Evolutionary conservation across 1,284 basidiomycete species (phyloP), one percentile per base, ranked within the genome.

Genomic region (Ganoderma multipileum): DNA sequence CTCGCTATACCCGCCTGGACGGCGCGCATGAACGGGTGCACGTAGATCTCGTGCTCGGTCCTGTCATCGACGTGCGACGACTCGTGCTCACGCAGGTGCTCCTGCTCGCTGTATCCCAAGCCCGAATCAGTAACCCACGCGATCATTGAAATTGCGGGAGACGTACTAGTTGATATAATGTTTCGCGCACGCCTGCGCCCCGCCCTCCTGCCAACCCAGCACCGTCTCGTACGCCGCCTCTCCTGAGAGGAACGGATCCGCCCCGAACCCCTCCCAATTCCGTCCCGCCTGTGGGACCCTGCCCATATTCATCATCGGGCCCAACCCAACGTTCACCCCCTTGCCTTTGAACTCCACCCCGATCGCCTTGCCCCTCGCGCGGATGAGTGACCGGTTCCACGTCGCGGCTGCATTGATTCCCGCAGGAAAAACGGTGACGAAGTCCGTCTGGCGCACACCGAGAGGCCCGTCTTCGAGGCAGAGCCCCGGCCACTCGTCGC

Each of bases 231-330:
- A 92, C 0, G 92, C 88, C 0, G 87, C 86, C 78, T 91, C 91
- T 18, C 92, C 91, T 60, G 86, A 78, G 55, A 96, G 81, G 81
- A 89, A 95, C 0, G 93, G 93, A 76, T 93, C 91, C 18, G 85
- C 90, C 59, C 92, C 91, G 71, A 94, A 95, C 9, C 92, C 93
- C 82, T 96, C 94, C 93, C 93, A 96, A 79, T 94, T 95, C 11
- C 95, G 83, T 0, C 95, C 95, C 3, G 86, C 89, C 72, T 86
- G 82, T 0, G 89, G 85, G 42, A 87, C 78, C 65, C 91, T 87
- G 28, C 89, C 92, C 79, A 92, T 83, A 76, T 93, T 93, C 89
- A 91, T 92, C 89, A 81, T 84, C 0, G 87, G 84, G 2, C 88
- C 87, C 28, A 91, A 82, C 7, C 87, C 88, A 58, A 91, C 84